phyloP scores from a whole-genome alignment of 1,284 basidiomycete species.

The Boletus smithii region DNA sequence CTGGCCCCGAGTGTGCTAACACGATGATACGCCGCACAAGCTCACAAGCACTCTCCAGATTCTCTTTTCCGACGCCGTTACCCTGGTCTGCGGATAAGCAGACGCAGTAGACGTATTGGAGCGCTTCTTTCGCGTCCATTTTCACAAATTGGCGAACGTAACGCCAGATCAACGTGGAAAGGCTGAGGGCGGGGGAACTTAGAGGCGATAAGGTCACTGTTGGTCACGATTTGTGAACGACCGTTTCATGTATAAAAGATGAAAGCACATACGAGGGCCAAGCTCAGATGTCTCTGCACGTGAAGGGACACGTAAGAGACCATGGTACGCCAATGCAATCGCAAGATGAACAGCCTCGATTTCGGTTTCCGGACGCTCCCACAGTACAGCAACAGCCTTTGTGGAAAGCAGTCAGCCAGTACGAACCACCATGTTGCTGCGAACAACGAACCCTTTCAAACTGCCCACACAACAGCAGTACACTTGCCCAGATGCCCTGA shows the following conservation, averaged over 20 bases:
- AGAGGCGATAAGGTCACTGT: conserved; percentile 64
- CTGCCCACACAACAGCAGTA: conserved; percentile 89
- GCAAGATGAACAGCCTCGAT: conserved; percentile 95
- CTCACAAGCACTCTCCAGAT: conserved; percentile 83
- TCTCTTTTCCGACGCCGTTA: conserved; percentile 71
- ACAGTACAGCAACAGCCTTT: conserved; percentile 75
- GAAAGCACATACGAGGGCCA: conserved; percentile 63
- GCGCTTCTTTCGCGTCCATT: conserved; percentile 87
- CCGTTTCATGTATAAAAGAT: background rate
- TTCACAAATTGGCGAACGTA: conserved; percentile 91
- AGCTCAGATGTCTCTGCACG: conserved; percentile 77
- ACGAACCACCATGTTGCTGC: background rate
- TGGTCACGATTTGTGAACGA: background rate
- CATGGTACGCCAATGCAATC: conserved; percentile 91
- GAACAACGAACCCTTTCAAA: conserved; percentile 76
- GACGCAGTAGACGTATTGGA: conserved; percentile 94
- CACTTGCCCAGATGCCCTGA: conserved; percentile 82
- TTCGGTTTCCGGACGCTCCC: conserved; percentile 85
- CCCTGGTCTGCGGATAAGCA: conserved; percentile 78
- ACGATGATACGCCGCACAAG: conserved; percentile 87
- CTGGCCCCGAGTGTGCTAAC: conserved; percentile 78
- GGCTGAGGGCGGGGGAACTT: conserved; percentile 69
- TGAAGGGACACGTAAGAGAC: conserved; percentile 81
- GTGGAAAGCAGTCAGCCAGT: background rate
- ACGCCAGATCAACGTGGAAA: conserved; percentile 86